Conservation (phyloP, 805 yeast species). For the Wickerhamomyces pijperi region DNA sequence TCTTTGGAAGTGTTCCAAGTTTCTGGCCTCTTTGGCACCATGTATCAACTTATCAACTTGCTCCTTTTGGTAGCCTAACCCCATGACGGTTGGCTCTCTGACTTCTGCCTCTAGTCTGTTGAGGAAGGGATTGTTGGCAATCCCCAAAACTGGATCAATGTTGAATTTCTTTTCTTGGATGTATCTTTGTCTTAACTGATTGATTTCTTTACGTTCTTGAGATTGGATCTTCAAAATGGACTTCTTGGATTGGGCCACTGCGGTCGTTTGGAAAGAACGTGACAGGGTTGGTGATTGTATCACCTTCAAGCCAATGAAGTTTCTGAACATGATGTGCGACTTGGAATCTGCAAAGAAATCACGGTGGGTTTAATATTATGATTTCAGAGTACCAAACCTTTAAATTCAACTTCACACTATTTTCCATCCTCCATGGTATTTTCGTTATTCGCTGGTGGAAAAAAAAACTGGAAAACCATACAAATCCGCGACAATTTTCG, state of each 20-base stretch:
- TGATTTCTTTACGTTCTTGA: conserved; percentile 16
- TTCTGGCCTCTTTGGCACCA: conserved; percentile 63
- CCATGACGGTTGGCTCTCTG: conserved; percentile 52
- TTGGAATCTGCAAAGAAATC: too few species aligned
- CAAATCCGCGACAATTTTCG: too few species aligned
- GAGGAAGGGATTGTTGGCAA: conserved; percentile 53
- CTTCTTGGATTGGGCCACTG: conserved; percentile 7
- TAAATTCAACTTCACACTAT: too few species aligned
- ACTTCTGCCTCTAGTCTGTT: conserved; percentile 55
- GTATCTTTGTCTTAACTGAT: conserved; percentile 17
- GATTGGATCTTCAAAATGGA: conserved; percentile 17
- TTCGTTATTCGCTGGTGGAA: too few species aligned
- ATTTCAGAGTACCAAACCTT: too few species aligned
- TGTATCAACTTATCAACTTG: conserved; percentile 69
- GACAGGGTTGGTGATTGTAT: conserved; percentile 3
- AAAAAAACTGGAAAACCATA: too few species aligned
- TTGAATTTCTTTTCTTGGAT: conserved; percentile 14
- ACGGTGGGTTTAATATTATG: too few species aligned
- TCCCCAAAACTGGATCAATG: conserved; percentile 78
- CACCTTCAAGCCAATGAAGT: conserved; percentile 4
- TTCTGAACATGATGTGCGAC: background rate
- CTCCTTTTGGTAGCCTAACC: conserved; percentile 42
- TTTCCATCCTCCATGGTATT: too few species aligned
- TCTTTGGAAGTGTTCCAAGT: conserved; percentile 18
- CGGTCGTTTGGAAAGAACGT: conserved; percentile 8